Base-by-base conservation (phyloP, 2,329 filamentous ascomycete species). In the Clarireedia hainanense region DNA sequence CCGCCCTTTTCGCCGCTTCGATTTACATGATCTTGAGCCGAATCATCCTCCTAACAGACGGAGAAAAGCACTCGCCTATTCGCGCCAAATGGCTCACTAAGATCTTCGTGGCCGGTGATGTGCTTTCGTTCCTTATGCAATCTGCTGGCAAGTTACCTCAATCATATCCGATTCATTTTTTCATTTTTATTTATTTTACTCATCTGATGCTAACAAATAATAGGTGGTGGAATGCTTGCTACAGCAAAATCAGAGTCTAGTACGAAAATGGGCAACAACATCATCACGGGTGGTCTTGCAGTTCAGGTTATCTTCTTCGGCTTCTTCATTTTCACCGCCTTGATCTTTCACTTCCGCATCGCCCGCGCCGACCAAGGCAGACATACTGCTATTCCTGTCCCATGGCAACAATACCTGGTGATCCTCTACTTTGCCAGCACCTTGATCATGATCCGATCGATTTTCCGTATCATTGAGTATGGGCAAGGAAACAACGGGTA, bases 231-330 rank as follows among this genome's bases (percentile, higher is more conserved):
- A 20, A 53, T 66, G 14, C 49, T 61, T 27, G 40, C 64, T 2
- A 27, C 45, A 9, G 45, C 51, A 3, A 55, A n/a, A 1, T 20
- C 39, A 72, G 1, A 9, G 9, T 14, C 24, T 1, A 10, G 0
- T 1, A 70, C 42, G 9, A 36, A 64, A 2, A 57, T 60, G 0
- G 75, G 74, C 10, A 65, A 74, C 49, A 68, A 70, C 4, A 67
- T 80, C 46, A 73, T 80, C 14, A 67, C 78, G 20, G 71, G 62
- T 5, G 78, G 78, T 10, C 68, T 81, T 2, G 64, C 74, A 7
- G 60, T 80, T 4, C 78, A 81, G 58, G 70, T 81, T 4, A 14
- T 76, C 6, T 74, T 78, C 60, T 81, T 81, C 59, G 69, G 70
- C n/a, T 69, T 79, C 54, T 81, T 81, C 61, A 66, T 80, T 20